Base-by-base conservation (phyloP, 2,329 filamentous ascomycete species). In the Aspergillus viridinutans region DNA sequence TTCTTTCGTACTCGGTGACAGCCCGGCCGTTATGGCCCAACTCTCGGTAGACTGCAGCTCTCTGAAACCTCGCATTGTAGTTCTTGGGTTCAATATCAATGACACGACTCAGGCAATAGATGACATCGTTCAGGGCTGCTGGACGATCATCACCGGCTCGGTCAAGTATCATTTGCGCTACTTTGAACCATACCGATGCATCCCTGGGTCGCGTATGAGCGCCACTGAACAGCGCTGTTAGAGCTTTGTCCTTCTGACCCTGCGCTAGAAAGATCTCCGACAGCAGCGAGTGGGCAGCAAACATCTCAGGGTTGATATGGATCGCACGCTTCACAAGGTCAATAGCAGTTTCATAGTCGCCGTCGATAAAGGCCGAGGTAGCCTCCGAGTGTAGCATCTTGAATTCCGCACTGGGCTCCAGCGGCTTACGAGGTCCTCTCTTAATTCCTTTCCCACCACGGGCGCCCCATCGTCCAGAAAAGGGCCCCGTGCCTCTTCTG, bases 271-370 rank as follows among this genome's bases (percentile, higher is more conserved):
- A 80, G 52, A 85, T 82, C 59, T 87, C 82, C 0, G 84, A 84
- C 7, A 86, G 73, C 21, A 87, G 73, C 53, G 80, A 82, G 72
- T 87, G 83, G 14, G 84, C 83, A 28, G 80, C 77, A 67, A 83
- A 86, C 61, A 87, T 82, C 67, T 87, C 84, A 0, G 85, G 84
- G 62, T 88, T 87, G 29, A 77, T 72, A 43, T 79, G 74, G 32
- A 85, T 79, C 8, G 83, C 82, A 58, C 77, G 71, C 56, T 76
- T 75, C 42, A 78, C 74, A 10, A 76, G 62, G 6, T 74, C 67
- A 52, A 69, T 76, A 51, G 72, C 80, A 64, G 69, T 72, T 53
- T 76, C 77, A 57, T 77, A 78, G 51, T 80, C 72, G 8, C 74
- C 70, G 59, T 79, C 76, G 54, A 80, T 79, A 58, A 80, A 80